Base-by-base conservation (phyloP, 495 filamentous ascomycete species). In the Penicillium coffeae region DNA sequence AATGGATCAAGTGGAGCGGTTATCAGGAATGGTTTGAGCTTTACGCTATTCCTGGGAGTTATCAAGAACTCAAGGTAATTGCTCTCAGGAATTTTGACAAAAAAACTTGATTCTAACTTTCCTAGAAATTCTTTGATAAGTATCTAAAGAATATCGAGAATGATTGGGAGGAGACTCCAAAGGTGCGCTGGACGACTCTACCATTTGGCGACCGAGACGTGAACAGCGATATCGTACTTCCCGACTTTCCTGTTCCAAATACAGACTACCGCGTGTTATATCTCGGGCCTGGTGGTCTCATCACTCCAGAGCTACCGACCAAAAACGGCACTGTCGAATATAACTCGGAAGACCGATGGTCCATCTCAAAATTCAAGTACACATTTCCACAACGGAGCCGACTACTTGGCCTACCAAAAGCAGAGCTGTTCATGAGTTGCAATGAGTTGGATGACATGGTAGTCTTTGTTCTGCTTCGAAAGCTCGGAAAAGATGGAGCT, bases 21-120 rank as follows among this genome's bases (percentile, higher is more conserved):
- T 56, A 60, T 20, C 68, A 72, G 41, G 71, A 74, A 42, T 75
- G 72, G 72, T 69, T 60, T 42, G 70, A 73, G 42, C 50, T 70
- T 0, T 73, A 66, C 37, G 56, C 45, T 18, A 39, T 44, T 3
- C 53, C 42, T 2, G 46, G 68, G 6, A 52, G 56, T 0, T 45
- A 40, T 10, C 34, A 60, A 1, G 69, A 75, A 30, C 55, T 74
- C n/a, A n/a, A n/a, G n/a, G n/a, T n/a, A n/a, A n/a, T n/a, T n/a
- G n/a, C n/a, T n/a, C n/a, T n/a, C n/a, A n/a, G n/a, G n/a, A n/a
- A n/a, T n/a, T n/a, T n/a, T n/a, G n/a, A n/a, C n/a, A n/a, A n/a
- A n/a, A n/a, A n/a, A n/a, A n/a, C n/a, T n/a, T n/a, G n/a, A n/a
- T n/a, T n/a, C n/a, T n/a, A n/a, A n/a, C n/a, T n/a, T n/a, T n/a